phyloP scores from a whole-genome alignment of 257 asterid genomes.

The Coffea eugenioides region DNA sequence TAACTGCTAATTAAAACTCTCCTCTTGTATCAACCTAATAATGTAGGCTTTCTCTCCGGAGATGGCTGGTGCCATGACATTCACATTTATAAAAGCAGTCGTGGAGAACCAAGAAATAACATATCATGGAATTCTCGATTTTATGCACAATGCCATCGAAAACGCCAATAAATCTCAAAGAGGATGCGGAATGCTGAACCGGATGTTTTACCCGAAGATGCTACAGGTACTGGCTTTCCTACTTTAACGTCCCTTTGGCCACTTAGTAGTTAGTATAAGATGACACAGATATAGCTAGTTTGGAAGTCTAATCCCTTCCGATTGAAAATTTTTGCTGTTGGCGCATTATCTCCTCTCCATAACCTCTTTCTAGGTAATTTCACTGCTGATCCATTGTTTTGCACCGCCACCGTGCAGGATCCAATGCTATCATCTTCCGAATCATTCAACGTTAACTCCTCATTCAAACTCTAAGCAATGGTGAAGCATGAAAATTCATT shows the following conservation, averaged over 20 bases:
- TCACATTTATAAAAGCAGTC: constrained; percentile 52
- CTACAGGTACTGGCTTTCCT: constrained; percentile 46
- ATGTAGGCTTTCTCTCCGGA: constrained; percentile 50
- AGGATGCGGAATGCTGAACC: constrained; percentile 25
- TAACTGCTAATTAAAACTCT: background rate
- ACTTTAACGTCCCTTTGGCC: background rate
- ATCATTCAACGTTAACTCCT: constrained; percentile 29
- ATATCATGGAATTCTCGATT: constrained; percentile 42
- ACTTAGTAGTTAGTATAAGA: background rate
- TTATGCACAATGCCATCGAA: constrained; percentile 40
- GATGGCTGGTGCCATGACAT: constrained; percentile 67
- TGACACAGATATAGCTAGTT: background rate
- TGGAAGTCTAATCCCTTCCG: background rate
- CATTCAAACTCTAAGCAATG: constrained; percentile 40
- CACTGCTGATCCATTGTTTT: background rate
- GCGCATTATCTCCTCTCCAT: background rate
- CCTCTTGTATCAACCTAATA: background rate
- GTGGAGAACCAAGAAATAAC: constrained; percentile 33
- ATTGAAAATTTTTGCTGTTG: background rate
- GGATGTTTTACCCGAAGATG: constrained; percentile 49
- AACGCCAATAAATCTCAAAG: constrained; percentile 36
- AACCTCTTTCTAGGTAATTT: background rate
- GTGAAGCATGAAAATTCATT: background rate
- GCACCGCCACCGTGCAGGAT: constrained; percentile 37
- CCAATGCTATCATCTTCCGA: constrained; percentile 53